Evolutionary conservation across 2,329 filamentous ascomycete species (phyloP).

Genomic region (Arthroderma sp.): DNA sequence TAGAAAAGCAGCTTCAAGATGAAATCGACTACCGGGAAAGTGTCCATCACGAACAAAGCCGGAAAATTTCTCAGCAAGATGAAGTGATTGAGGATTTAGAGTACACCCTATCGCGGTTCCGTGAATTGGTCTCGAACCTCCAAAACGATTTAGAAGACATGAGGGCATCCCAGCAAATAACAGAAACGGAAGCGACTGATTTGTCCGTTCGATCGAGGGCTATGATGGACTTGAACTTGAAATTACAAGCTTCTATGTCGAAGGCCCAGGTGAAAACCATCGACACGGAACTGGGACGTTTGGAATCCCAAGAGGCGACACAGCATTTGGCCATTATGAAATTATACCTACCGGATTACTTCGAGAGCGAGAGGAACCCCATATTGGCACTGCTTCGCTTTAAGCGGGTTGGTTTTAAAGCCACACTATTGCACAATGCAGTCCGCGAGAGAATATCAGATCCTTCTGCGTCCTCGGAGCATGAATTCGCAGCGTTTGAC

Average conservation of each 20-base stretch:
- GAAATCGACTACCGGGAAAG: constrained; percentile 81
- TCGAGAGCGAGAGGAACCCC: constrained; percentile 67
- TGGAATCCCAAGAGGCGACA: constrained; percentile 77
- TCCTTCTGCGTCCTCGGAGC: constrained; percentile 51
- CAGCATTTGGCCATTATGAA: constrained; percentile 84
- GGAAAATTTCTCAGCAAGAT: constrained; percentile 62
- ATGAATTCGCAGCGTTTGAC: constrained; percentile 61
- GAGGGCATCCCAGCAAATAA: constrained; percentile 79
- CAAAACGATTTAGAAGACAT: constrained; percentile 85
- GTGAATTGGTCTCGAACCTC: constrained; percentile 72
- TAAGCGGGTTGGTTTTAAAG: constrained; percentile 79
- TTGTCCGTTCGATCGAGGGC: constrained; percentile 76
- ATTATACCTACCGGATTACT: constrained; percentile 76
- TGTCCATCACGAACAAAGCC: constrained; percentile 68
- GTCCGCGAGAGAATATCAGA: constrained; percentile 65
- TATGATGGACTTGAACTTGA: constrained; percentile 94
- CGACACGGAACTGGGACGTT: constrained; percentile 70
- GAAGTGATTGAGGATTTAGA: constrained; percentile 74
- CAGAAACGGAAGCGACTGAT: constrained; percentile 83
- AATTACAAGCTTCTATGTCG: constrained; percentile 75
- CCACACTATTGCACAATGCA: constrained; percentile 61
- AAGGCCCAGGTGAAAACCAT: constrained; percentile 93
- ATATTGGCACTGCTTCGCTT: constrained; percentile 81
- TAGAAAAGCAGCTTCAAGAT: constrained; percentile 86
- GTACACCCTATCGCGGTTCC: constrained; percentile 77